A percentile compares a stretch with the other conserved stretches of the same genome.
These are phyloP conservation scores for Malassezia psittaci DNA, from an alignment of 1,284 basidiomycete genomes.

Conservation along the genomic window DNA sequence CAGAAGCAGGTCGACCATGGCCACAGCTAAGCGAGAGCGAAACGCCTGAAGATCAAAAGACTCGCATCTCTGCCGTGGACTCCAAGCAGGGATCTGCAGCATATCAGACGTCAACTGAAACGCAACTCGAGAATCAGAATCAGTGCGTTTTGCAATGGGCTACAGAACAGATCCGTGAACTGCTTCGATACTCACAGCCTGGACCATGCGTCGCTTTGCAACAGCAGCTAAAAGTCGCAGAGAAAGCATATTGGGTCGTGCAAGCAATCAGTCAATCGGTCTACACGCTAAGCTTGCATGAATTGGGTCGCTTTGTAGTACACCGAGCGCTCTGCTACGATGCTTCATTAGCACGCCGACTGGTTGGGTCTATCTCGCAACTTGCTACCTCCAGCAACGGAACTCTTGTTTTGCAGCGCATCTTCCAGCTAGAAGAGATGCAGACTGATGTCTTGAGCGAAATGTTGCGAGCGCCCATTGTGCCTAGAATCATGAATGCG, in stretches of 20 bases:
- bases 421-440: constrained; percentile 20
- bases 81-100: background rate
- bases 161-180: background rate
- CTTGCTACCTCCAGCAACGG: constrained; percentile 36
- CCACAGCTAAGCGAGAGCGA: too few relatives aligned
- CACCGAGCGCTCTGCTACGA: constrained; percentile 26
- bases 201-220: constrained; percentile 36
- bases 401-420: constrained; percentile 35
- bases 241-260: constrained; percentile 19
- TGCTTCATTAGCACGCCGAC: constrained; percentile 18
- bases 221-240: constrained; percentile 31
- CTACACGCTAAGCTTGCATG: constrained; percentile 26
- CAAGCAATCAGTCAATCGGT: constrained; percentile 22
- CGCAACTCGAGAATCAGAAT: background rate
- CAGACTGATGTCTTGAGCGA: constrained; percentile 25
- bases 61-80: background rate
- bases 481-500: constrained; percentile 29
- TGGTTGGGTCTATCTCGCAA: constrained; percentile 25
- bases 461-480: constrained; percentile 27
- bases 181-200: background rate
- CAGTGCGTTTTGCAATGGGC: background rate
- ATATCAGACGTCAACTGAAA: background rate
- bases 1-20: too few relatives aligned
- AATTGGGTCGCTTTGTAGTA: constrained; percentile 40
- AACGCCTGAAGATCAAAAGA: background rate